Conservation (phyloP, 257 asterid species). For the Thymus quinquecostatus region DNA sequence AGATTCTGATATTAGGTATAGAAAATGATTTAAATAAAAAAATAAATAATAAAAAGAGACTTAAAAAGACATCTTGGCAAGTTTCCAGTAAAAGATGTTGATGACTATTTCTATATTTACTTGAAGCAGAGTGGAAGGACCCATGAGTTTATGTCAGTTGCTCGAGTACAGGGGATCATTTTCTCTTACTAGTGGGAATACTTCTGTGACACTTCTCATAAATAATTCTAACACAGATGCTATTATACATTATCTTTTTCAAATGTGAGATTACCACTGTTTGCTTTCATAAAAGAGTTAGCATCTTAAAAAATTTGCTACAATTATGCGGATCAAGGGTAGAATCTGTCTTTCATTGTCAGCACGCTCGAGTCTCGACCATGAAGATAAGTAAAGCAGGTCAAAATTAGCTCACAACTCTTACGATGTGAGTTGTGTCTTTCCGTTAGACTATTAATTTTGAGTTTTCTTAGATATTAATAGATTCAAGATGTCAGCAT, state of each 20-base stretch:
- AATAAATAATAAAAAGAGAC: too few relatives aligned
- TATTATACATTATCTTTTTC: slow-evolving; percentile 2
- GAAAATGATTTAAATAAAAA: background rate
- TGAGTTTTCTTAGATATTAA: background rate
- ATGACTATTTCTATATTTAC: too few relatives aligned
- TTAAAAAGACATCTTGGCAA: background rate
- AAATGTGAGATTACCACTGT: background rate
- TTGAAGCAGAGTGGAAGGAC: too few relatives aligned
- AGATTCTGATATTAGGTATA: background rate
- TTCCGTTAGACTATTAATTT: background rate
- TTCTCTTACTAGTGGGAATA: slow-evolving; percentile 19
- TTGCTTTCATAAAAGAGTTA: background rate
- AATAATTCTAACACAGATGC: slow-evolving; percentile 6
- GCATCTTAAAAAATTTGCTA: background rate
- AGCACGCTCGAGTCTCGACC: slow-evolving; percentile 1
- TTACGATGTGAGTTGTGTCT: background rate
- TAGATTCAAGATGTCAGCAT: slow-evolving; percentile 1
- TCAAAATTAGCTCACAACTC: background rate
- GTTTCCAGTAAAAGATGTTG: background rate
- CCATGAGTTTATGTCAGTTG: too few relatives aligned
- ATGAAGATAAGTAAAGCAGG: slow-evolving; percentile 17
- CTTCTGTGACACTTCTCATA: background rate
- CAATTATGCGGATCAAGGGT: background rate
- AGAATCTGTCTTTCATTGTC: background rate
- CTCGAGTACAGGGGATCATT: too few relatives aligned